Evolutionary conservation across 1,284 basidiomycete genomes (phyloP), one percentile per base, ranked within the genome.

Genomic region (Cronartium quercuum): DNA sequence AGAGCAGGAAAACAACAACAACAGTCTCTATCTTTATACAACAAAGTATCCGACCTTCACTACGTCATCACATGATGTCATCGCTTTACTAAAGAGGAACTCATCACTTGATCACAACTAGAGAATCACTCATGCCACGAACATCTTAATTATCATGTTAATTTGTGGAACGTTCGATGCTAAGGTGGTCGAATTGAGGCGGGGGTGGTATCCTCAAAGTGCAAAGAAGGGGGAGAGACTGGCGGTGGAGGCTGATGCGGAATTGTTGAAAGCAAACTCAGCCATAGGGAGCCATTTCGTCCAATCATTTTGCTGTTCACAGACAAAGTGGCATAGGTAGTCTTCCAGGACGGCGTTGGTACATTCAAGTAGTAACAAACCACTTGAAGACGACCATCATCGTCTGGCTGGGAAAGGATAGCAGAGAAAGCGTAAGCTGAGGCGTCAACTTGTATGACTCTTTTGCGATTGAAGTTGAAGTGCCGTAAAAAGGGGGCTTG

Each of bases 141-240:
- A 62, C 34, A n/a, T 38, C 24, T 62, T 29, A 0, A 62, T 34
- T 2, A 18, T 24, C 24, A 35, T 7, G 2, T 65, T 37, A 15
- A 38, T 41, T 6, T n/a, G 42, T 51, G 65, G 65, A 6, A 67
- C 65, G 5, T 2, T 5, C 15, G 66, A 57, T 58, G 29, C 34
- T 15, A 5, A 5, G 6, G 47, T 35, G 5, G 60, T 9, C 18
- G 35, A n/a, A 21, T 63, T 73, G 34, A 80, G 67, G 9, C 68
- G 78, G 13, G 83, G 83, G 61, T 82, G 77, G 60, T 79, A 84
- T 12, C 81, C 83, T 15, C 80, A 77, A 66, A 83, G 82, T 38
- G 83, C 82, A 42, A 79, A 82, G 80, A 86, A 85, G 0, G 85
- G 85, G 1, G 84, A 80, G 10, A 63, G 61, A 18, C 71, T n/a